Evolutionary conservation across 2,329 filamentous ascomycete genomes (phyloP), one percentile per base, ranked within the genome.

Genomic region (Aschersonia sp.): DNA sequence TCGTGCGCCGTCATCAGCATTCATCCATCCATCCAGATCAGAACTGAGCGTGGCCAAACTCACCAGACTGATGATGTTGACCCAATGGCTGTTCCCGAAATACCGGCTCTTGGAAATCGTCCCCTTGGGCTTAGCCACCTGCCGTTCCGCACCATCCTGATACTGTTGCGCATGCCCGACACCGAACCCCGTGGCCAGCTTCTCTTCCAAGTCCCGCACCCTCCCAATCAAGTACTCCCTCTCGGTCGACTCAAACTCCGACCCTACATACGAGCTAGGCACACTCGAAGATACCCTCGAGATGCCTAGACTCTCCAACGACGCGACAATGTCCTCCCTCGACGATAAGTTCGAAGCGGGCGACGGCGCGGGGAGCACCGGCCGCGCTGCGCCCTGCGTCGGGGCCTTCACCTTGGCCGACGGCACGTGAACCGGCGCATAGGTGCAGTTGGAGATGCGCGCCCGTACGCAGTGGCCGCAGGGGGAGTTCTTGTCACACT

Each of bases 381-480:
- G 47, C 20, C 5, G 31, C 30, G 40, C 46, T 12, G 46, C 20
- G 42, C 9, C 46, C 10, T 38, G 6, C 7, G 35, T 38, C 35
- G 12, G 6, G 7, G 35, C 12, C 35, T 54, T 58, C 10, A 30
- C 42, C 46, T 54, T 53, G n/a, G 55, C 56, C 4, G 58, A 56
- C 2, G 63, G 63, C 12, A 59, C 51, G 40, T 65, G 63, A 40
- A 61, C 54, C 35, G 66, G 59, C 30, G 61, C 64, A 54, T 79
- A 82, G 1, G 74, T 67, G 55, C 80, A 83, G 28, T 66, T 66
- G 5, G 70, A 66, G 41, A 72, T 74, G 52, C 71, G 71, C 29
- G 75, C 74, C 52, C 73, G 72, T n/a, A 73, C 50, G 55, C 80
- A 83, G 50, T 79, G 77, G 50, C 66, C 70, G 55, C 79, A 83